Base-by-base conservation (phyloP, 768 basidiomycete species). In the Leccinum ochraceum region DNA sequence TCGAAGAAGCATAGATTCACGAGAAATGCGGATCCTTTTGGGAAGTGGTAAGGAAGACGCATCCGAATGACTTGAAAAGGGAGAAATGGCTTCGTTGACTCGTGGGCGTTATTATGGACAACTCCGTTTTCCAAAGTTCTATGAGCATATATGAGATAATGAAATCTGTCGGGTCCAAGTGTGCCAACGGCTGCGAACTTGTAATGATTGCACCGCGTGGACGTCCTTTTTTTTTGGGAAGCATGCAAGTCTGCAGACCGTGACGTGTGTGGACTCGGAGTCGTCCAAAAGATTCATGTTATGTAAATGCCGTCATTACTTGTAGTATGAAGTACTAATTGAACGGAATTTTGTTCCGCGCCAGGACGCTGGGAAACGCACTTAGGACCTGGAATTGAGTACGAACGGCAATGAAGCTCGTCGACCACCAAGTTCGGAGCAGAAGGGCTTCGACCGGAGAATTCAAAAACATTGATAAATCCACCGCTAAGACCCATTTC, bases 1-100 rank as follows among this genome's bases (percentile, higher is more conserved):
- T 57, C 56, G 63, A 54, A 50, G 53, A 53, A 62, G 53, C 36
- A 34, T 42, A 57, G 26, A 53, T 46, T 53, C 46, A 52, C 22
- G 49, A 16, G 34, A 34, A 30, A 48, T 37, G 69, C 34, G 68
- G 68, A 70, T 70, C 69, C 52, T 59, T 55, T 63, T 42, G 66
- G 20, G 69, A 70, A 70, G 70, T 22, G 24, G 3, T 6, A 20
- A n/a, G n/a, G 52, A 10, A 60, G 53, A 56, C 46, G 20, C 54
- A 28, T 36, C 28, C 59, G 39, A 49, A 63, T 56, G 32, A 44
- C 42, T 44, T 10, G 42, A n/a, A n/a, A n/a, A n/a, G n/a, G 51
- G 54, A 24, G 13, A 59, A 26, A 55, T 63, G 57, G 30, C 59
- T 54, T 55, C 49, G 59, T 53, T 11, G 54, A 44, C 57, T 39